A percentile compares a stretch with the other conserved stretches of the same genome.
phyloP scores from a whole-genome alignment of 768 basidiomycete genomes.

The Tubosaeta brunneosetosa region DNA sequence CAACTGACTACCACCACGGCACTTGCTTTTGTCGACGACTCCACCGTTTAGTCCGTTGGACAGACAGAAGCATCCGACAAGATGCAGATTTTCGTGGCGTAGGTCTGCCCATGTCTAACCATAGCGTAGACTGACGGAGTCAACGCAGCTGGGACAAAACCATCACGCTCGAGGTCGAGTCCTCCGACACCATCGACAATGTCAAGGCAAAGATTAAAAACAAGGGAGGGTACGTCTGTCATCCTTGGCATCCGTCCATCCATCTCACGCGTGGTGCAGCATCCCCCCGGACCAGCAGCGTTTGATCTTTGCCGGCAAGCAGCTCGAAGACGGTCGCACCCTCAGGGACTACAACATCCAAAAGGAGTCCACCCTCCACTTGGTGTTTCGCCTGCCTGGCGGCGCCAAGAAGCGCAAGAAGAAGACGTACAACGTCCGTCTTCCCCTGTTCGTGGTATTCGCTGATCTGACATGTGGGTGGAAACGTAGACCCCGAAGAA shows the following conservation, averaged over 20 bases:
- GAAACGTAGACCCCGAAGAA: slow-evolving; percentile 85
- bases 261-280: slow-evolving; percentile 33
- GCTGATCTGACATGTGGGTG: slow-evolving; percentile 3
- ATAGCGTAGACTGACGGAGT: slow-evolving; percentile 2
- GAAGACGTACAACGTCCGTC: slow-evolving; percentile 93
- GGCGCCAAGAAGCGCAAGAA: slow-evolving; percentile 99
- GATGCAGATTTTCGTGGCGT: slow-evolving; percentile 99
- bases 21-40: slow-evolving; percentile 88
- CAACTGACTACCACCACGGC: slow-evolving; percentile 33
- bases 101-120: slow-evolving; percentile 26
- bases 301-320: slow-evolving; percentile 98
- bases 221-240: slow-evolving; percentile 76
- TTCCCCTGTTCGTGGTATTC: not conserved
- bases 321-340: slow-evolving; percentile 98
- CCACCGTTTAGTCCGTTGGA: slow-evolving; percentile 88
- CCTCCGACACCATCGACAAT: slow-evolving; percentile 96
- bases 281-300: slow-evolving; percentile 96
- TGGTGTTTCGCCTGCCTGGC: slow-evolving; percentile 96
- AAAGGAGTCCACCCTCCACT: slow-evolving; percentile 97
- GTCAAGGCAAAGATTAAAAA: slow-evolving; percentile 97
- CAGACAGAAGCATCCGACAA: slow-evolving; percentile 71
- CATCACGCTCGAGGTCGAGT: slow-evolving; percentile 97
- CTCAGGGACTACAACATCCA: slow-evolving; percentile 97
- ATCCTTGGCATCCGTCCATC: not conserved
- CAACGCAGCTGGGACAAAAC: slow-evolving; percentile 96